Conservation (phyloP, 2,329 filamentous ascomycete species). For the Aspergillus sp. region DNA sequence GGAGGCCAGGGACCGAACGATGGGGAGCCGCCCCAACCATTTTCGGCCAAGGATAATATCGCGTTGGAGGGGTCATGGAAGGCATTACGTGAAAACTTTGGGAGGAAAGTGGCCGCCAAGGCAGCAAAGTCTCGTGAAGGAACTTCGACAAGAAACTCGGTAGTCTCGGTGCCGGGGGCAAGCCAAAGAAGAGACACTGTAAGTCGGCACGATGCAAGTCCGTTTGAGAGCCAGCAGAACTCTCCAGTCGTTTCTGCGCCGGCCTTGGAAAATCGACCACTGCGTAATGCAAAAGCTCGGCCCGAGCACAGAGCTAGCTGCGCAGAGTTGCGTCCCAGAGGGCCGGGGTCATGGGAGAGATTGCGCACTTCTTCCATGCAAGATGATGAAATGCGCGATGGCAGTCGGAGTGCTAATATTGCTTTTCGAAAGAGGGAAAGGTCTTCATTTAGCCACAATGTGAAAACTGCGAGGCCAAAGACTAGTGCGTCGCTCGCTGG, state of each 20-base stretch:
- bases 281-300: slow-evolving; percentile 8
- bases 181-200: slow-evolving; percentile 6
- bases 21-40: slow-evolving; percentile 63
- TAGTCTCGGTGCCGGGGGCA: slow-evolving; percentile 19
- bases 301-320: slow-evolving; percentile 4
- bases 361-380: slow-evolving; percentile 13
- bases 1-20: slow-evolving; percentile 43
- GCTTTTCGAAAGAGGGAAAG: slow-evolving; percentile 24
- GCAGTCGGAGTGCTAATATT: slow-evolving; percentile 3
- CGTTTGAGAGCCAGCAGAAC: slow-evolving; percentile 12
- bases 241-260: slow-evolving; percentile 9
- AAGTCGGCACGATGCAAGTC: slow-evolving; percentile 10
- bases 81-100: slow-evolving; percentile 37
- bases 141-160: slow-evolving; percentile 6
- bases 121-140: slow-evolving; percentile 3
- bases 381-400: slow-evolving; percentile 10
- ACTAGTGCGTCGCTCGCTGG: slow-evolving; percentile 16
- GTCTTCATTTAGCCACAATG: slow-evolving; percentile 22
- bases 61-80: slow-evolving; percentile 73
- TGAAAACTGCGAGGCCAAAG: slow-evolving; percentile 21
- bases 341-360: slow-evolving; percentile 4
- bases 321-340: slow-evolving; percentile 5
- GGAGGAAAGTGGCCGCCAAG: slow-evolving; percentile 5
- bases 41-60: slow-evolving; percentile 69
- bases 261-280: slow-evolving; percentile 10